Evolutionary conservation across 176 grass and related monocot genomes (phyloP).

Genomic region (Coix lacrymajobi): DNA sequence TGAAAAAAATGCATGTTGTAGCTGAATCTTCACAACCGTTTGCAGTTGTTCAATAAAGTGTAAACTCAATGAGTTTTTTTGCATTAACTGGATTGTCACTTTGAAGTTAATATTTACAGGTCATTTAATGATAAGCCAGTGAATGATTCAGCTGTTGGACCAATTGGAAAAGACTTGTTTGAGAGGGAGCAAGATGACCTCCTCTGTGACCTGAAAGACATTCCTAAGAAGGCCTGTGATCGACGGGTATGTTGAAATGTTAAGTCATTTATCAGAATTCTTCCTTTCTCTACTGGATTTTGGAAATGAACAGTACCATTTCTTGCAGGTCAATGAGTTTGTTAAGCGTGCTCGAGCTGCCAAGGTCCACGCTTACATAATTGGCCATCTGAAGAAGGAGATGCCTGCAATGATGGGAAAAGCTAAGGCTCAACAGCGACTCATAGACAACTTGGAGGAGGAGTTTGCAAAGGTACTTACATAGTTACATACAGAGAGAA

Average conservation of each 20-base stretch:
- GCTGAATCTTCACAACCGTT: not conserved
- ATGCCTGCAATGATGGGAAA: slow-evolving; percentile 95
- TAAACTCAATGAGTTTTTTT: not conserved
- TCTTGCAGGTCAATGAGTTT: slow-evolving; percentile 74
- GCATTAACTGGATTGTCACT: not conserved
- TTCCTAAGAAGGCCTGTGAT: slow-evolving; percentile 95
- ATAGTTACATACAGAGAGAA: no score
- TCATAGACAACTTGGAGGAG: slow-evolving; percentile 63
- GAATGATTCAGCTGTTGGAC: slow-evolving; percentile 63
- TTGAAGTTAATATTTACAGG: slow-evolving; percentile 32
- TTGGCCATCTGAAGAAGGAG: slow-evolving; percentile 79
- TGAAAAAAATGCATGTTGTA: not conserved
- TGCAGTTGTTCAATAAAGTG: not conserved
- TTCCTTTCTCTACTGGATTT: not conserved
- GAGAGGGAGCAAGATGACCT: slow-evolving; percentile 93
- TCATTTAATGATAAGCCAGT: slow-evolving; percentile 94
- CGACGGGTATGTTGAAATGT: slow-evolving; percentile 44
- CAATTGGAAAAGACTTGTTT: slow-evolving; percentile 84
- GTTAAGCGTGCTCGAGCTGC: slow-evolving; percentile 88
- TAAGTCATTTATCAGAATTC: not conserved
- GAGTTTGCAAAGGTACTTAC: slow-evolving; percentile 79
- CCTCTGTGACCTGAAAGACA: slow-evolving; percentile 80
- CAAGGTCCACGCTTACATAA: slow-evolving; percentile 86
- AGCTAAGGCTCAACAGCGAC: slow-evolving; percentile 85
- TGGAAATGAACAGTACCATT: not conserved